Conservation (phyloP, 2,329 filamentous ascomycete species). For the Talaromyces sp. region DNA sequence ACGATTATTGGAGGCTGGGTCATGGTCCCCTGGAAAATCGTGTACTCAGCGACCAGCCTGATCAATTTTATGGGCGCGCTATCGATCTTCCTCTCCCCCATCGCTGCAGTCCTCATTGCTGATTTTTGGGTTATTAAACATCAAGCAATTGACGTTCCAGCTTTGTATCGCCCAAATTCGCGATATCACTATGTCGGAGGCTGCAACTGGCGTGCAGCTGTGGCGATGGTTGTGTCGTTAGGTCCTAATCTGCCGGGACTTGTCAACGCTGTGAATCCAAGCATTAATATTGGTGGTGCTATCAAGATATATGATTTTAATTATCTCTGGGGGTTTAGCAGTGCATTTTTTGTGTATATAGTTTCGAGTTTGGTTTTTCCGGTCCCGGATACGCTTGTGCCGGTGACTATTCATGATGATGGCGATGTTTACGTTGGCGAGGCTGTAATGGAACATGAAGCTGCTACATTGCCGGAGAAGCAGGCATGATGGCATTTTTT, state of each 20-base stretch:
- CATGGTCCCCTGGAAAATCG: constrained; percentile 25
- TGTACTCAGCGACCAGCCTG: constrained; percentile 29
- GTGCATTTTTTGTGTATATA: constrained; percentile 23
- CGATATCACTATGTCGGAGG: constrained; percentile 32
- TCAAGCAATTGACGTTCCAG: constrained; percentile 35
- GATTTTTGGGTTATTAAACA: constrained; percentile 39
- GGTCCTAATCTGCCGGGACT: constrained; percentile 25
- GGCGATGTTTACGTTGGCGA: background rate
- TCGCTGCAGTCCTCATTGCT: constrained; percentile 36
- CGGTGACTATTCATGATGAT: background rate
- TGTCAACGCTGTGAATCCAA: constrained; percentile 18
- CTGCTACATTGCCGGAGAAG: background rate
- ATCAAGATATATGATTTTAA: constrained; percentile 31
- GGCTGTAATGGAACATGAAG: background rate
- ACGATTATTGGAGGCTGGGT: constrained; percentile 34
- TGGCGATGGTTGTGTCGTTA: constrained; percentile 28
- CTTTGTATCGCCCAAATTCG: constrained; percentile 37
- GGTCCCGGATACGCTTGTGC: constrained; percentile 2
- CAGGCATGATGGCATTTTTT: background rate
- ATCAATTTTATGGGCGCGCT: constrained; percentile 18
- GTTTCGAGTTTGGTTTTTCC: constrained; percentile 11
- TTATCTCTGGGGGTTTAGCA: constrained; percentile 27
- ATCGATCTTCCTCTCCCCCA: constrained; percentile 34
- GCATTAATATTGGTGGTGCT: constrained; percentile 14
- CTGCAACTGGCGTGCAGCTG: constrained; percentile 26